phyloP scores from a whole-genome alignment of 2,329 filamentous ascomycete genomes.

The Sporothrix pallida region DNA sequence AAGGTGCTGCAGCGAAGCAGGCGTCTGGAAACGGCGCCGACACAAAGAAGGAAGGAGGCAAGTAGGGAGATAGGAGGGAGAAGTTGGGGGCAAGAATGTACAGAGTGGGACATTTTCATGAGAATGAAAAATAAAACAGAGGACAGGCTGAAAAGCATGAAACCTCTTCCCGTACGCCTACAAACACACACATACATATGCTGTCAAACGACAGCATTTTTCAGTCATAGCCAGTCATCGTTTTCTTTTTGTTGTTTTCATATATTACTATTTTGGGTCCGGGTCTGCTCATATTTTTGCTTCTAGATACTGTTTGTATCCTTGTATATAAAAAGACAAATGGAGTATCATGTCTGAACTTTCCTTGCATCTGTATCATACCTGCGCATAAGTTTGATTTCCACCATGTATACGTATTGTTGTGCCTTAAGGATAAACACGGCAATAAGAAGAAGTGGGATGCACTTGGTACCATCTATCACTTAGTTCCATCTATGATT shows the following conservation, averaged over 20 bases:
- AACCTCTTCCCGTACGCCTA: too few species aligned
- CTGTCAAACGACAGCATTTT: not conserved
- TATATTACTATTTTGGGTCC: not conserved
- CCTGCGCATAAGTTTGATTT: too few species aligned
- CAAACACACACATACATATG: not conserved
- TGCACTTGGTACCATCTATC: too few species aligned
- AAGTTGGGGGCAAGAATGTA: not conserved
- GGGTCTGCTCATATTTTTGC: not conserved
- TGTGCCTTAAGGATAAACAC: too few species aligned
- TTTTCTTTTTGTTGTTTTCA: not conserved
- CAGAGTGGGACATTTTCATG: not conserved
- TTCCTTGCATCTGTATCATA: too few species aligned
- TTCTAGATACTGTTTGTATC: not conserved
- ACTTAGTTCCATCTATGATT: too few species aligned
- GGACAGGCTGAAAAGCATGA: not conserved
- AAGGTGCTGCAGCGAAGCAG: not conserved
- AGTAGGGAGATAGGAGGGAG: not conserved
- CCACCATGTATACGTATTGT: too few species aligned
- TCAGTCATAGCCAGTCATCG: constrained; percentile 15
- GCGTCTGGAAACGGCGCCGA: constrained; percentile 38
- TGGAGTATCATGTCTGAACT: not conserved
- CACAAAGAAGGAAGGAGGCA: not conserved
- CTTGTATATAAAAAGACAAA: not conserved
- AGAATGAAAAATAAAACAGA: not conserved
- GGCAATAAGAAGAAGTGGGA: too few species aligned